Conservation (phyloP, 2,329 filamentous ascomycete species). For the Ceratocystis smalleyi region DNA sequence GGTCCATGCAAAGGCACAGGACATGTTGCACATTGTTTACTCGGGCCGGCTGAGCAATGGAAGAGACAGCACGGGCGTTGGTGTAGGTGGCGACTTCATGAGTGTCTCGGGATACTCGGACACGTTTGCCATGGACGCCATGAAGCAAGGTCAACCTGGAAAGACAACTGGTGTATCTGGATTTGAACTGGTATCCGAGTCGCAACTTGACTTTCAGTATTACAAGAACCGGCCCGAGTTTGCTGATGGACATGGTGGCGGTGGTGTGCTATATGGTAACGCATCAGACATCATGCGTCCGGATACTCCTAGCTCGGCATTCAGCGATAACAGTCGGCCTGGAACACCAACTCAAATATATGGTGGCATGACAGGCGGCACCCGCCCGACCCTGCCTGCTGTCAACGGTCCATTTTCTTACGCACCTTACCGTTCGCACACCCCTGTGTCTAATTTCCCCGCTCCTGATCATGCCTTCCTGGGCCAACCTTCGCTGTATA, state of each 20-base stretch:
- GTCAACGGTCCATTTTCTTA: slow-evolving; percentile 14
- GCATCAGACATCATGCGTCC: slow-evolving; percentile 44
- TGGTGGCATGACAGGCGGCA: slow-evolving; percentile 20
- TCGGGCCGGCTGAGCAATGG: slow-evolving; percentile 60
- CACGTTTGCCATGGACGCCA: slow-evolving; percentile 63
- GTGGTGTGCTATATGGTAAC: slow-evolving; percentile 50
- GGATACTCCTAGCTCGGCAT: slow-evolving; percentile 40
- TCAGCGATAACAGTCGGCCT: slow-evolving; percentile 33
- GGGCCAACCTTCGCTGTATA: slow-evolving; percentile 27
- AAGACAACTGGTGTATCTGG: slow-evolving; percentile 41
- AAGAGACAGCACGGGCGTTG: slow-evolving; percentile 32
- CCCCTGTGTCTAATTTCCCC: slow-evolving; percentile 10
- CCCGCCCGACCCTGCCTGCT: slow-evolving; percentile 10
- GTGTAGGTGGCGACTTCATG: slow-evolving; percentile 38
- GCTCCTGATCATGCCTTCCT: slow-evolving; percentile 16
- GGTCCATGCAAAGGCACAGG: slow-evolving; percentile 83
- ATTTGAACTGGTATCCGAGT: slow-evolving; percentile 81
- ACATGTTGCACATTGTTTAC: slow-evolving; percentile 73
- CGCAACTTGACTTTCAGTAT: slow-evolving; percentile 75
- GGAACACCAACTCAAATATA: slow-evolving; percentile 29
- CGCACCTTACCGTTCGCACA: slow-evolving; percentile 19
- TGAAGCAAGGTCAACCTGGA: slow-evolving; percentile 42
- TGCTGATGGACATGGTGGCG: slow-evolving; percentile 58
- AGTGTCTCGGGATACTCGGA: slow-evolving; percentile 65
- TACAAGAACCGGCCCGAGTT: slow-evolving; percentile 87